phyloP scores from a whole-genome alignment of 345 rosid genomes.

The Fremontodendron californicum region DNA sequence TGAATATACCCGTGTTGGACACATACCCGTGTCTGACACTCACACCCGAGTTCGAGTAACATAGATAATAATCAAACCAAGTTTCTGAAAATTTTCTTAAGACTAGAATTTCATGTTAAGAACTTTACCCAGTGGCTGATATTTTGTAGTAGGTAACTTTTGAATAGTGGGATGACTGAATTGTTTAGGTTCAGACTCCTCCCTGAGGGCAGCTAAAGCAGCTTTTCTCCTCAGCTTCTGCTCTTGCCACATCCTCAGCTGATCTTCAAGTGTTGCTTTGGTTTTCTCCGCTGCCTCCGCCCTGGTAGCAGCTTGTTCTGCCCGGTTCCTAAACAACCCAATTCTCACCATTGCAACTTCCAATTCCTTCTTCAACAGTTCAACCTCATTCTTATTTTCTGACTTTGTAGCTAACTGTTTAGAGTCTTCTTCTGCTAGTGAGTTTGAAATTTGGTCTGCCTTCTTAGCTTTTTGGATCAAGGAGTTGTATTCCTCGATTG shows the following conservation, averaged over 20 bases:
- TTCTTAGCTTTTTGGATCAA: conserved; percentile 23
- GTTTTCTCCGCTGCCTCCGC: conserved; percentile 56
- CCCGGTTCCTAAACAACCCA: conserved; percentile 40
- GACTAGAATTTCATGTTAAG: conserved; percentile 45
- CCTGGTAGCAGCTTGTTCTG: conserved; percentile 45
- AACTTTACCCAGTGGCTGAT: conserved; percentile 45
- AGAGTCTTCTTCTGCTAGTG: background rate
- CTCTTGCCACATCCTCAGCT: conserved; percentile 36
- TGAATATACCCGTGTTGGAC: too few species aligned
- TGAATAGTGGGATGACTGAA: conserved; percentile 14
- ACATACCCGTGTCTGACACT: too few species aligned
- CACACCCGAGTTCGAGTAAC: too few species aligned
- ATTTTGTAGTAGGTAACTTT: conserved; percentile 11
- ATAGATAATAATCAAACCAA: background rate
- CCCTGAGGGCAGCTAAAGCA: conserved; percentile 38
- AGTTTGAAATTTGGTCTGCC: conserved; percentile 16
- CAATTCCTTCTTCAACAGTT: conserved; percentile 35
- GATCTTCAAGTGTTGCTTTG: conserved; percentile 34
- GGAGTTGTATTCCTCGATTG: conserved; percentile 31
- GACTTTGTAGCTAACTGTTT: background rate
- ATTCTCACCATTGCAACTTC: conserved; percentile 30
- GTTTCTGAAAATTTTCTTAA: background rate
- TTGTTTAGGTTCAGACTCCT: conserved; percentile 28
- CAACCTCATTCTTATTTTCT: conserved; percentile 21
- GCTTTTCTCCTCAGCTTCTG: conserved; percentile 44